A percentile compares a stretch with the other conserved stretches of the same genome.
These are phyloP conservation scores for Boletus rubescentipes DNA, from an alignment of 768 basidiomycete species.

Conservation along the genomic window DNA sequence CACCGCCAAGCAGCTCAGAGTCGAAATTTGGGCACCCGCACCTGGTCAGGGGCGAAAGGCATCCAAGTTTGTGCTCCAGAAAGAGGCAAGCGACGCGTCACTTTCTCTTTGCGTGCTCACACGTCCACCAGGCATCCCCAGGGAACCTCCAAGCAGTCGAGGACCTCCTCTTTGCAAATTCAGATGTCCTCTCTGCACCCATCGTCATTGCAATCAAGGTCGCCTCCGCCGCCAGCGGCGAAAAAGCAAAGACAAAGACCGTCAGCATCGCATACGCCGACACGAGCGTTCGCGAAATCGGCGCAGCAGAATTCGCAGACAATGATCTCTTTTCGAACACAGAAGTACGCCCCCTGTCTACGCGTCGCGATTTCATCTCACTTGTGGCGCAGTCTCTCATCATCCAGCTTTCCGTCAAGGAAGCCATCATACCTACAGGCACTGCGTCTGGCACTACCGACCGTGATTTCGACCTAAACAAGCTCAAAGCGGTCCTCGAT, in stretches of 20 bases:
- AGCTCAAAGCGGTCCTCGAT: conserved; percentile 83
- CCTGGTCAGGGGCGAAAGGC: conserved; percentile 72
- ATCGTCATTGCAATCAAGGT: conserved; percentile 89
- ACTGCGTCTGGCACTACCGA: conserved; percentile 70
- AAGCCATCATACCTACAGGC: conserved; percentile 82
- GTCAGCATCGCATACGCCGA: conserved; percentile 93
- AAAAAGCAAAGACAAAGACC: conserved; percentile 62
- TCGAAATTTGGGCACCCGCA: conserved; percentile 88
- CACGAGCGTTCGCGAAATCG: conserved; percentile 79
- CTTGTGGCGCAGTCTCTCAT: conserved; percentile 67
- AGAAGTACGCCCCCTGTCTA: conserved; percentile 57
- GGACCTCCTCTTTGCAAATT: conserved; percentile 80
- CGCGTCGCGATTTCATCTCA: not conserved
- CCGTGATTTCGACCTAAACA: conserved; percentile 84
- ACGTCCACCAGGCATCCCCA: conserved; percentile 59
- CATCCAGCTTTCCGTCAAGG: conserved; percentile 97
- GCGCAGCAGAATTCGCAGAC: conserved; percentile 89
- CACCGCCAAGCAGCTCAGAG: conserved; percentile 83
- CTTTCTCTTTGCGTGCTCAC: not conserved
- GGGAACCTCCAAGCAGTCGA: conserved; percentile 74
- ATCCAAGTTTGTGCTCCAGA: conserved; percentile 73
- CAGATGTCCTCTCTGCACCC: conserved; percentile 79
- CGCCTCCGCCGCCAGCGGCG: conserved; percentile 48
- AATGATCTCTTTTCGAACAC: conserved; percentile 95
- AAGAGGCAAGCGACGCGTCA: conserved; percentile 54